Evolutionary conservation across 371 early-diverging fungal genomes (phyloP).

Genomic region (Lichtheimia ramosa): DNA sequence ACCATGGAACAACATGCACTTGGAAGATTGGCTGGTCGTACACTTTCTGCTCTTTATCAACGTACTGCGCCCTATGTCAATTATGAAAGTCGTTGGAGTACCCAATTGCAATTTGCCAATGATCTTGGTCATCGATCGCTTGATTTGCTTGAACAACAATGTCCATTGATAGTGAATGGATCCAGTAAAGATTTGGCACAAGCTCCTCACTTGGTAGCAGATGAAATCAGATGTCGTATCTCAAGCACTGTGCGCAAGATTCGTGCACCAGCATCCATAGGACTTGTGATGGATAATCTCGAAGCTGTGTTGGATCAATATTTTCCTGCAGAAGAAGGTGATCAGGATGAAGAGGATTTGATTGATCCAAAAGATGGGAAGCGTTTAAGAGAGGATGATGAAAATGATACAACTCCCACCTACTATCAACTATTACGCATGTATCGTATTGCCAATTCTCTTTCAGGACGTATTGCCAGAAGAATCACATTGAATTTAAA

Average conservation of each 20-base stretch:
- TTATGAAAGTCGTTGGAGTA: neutral
- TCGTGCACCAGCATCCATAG: constrained; percentile 2
- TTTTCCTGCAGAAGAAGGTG: neutral
- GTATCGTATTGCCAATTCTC: constrained; percentile 13
- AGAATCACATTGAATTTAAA: neutral
- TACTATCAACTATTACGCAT: constrained; percentile 1
- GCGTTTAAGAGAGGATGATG: neutral
- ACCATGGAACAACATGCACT: constrained; percentile 4
- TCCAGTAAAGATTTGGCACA: constrained; percentile 2
- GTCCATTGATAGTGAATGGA: constrained; percentile 2
- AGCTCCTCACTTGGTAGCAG: constrained; percentile 1
- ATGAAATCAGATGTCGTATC: constrained; percentile 2
- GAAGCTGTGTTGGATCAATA: constrained; percentile 9
- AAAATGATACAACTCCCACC: neutral
- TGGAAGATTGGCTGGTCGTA: constrained; percentile 7
- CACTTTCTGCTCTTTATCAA: neutral
- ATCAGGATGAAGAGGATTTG: neutral
- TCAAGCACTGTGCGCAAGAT: neutral
- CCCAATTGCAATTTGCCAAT: constrained; percentile 47
- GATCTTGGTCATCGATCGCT: constrained; percentile 63
- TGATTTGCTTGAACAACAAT: constrained; percentile 52
- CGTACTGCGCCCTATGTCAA: neutral
- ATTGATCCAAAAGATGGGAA: constrained; percentile 8
- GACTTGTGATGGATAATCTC: constrained; percentile 6
- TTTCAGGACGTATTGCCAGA: constrained; percentile 3